Evolutionary conservation across 192 early-diverging fungal species (phyloP), one percentile per base, ranked within the genome.

Genomic region (Podila minutissima): DNA sequence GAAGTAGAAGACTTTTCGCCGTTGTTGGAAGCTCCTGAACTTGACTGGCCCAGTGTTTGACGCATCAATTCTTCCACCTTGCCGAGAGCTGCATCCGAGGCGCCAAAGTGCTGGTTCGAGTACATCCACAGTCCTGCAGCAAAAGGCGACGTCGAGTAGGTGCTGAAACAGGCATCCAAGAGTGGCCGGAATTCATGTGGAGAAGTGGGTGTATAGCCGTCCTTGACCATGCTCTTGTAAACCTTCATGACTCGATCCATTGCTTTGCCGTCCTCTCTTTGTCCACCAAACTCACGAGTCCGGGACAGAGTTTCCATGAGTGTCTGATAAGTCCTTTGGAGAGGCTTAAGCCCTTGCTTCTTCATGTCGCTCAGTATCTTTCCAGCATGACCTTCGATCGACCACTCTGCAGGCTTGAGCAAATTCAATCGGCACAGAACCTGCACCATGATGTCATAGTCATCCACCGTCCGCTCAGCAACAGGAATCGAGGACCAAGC

Each of bases 41-140:
- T 55, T 31, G 33, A 58, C 10, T 49, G 11, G 5, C 33, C 26
- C 19, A 70, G 48, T 1, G 57, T 33, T 19, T 64, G 37, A n/a
- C 37, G 61, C 77, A 81, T 81, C 71, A 71, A 51, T 3, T 24
- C 13, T 26, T 81, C 77, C 4, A 73, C 67, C 53, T 59, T 65
- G 28, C 69, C 17, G 32, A 81, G 66, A 12, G 66, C 59, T 9
- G 35, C 41, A 12, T 31, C 58, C 7, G 53, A 37, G 22, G 58
- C 71, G 35, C 70, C 65, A 46, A 72, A 81, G 50, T 68, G 50
- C 51, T 81, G 77, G 48, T 81, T 81, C 22, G 71, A 66, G 49
- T 81, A 69, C 70, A 81, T 81, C 77, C 77, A 81, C 28, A 72
- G 71, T 19, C 71, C 64, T 8, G 71, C 66, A 17, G 59, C 61